Conservation (phyloP, 75 land plant genomes). For the Adiantum capillusveneris region DNA sequence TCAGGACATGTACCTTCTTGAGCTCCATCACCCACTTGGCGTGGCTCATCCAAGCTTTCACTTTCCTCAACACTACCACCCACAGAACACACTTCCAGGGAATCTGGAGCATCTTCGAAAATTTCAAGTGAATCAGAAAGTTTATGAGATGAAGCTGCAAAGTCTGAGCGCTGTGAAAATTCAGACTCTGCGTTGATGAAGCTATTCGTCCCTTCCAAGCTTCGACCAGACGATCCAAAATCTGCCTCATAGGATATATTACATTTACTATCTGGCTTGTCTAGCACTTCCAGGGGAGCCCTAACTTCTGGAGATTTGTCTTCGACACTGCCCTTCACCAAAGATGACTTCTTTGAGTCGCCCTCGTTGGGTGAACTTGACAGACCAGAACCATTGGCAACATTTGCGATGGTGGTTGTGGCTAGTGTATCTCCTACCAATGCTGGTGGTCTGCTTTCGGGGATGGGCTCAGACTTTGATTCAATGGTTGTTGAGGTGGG, state of each 20-base stretch:
- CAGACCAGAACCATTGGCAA: too few relatives aligned
- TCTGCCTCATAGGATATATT: background rate
- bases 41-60: background rate
- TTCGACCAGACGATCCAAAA: background rate
- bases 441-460: too few relatives aligned
- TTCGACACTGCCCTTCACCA: too few relatives aligned
- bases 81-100: background rate
- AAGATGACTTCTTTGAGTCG: too few relatives aligned
- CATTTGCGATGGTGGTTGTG: too few relatives aligned
- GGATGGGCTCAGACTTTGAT: too few relatives aligned
- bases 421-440: too few relatives aligned
- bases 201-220: background rate
- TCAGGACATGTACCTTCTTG: background rate
- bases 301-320: too few relatives aligned
- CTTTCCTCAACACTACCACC: background rate
- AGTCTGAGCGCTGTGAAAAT: background rate
- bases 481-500: too few relatives aligned
- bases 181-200: background rate
- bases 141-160: background rate
- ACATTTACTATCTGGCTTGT: background rate
- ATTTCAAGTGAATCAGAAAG: background rate
- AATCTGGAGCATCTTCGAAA: slow-evolving; percentile 1
- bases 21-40: background rate
- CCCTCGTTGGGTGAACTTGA: too few relatives aligned
- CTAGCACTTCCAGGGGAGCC: too few relatives aligned